Conservation (phyloP, 257 asterid species). For the Ilex asprella region DNA sequence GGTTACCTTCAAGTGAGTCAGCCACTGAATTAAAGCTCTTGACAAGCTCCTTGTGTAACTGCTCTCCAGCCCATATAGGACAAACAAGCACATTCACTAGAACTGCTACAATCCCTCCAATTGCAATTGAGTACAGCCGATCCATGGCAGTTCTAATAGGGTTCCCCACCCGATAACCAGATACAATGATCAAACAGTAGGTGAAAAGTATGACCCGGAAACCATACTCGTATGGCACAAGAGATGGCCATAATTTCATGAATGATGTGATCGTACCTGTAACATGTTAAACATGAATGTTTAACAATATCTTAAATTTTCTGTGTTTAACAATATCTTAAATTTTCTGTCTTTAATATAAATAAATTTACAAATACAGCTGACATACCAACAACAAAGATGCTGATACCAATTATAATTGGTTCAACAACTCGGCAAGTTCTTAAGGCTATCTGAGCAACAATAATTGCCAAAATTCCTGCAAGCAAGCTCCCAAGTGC, state of each 20-base stretch:
- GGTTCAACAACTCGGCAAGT: constrained; percentile 53
- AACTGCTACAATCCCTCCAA: constrained; percentile 62
- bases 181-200: constrained; percentile 60
- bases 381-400: constrained; percentile 50
- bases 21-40: constrained; percentile 49
- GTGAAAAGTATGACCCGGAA: constrained; percentile 64
- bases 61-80: constrained; percentile 83
- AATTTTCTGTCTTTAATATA: too few relatives aligned
- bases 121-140: constrained; percentile 63
- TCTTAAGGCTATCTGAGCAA: constrained; percentile 46
- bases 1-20: constrained; percentile 61
- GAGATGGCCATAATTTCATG: constrained; percentile 64
- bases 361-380: not conserved
- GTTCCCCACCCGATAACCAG: constrained; percentile 71
- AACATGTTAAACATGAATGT: not conserved
- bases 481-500: constrained; percentile 71
- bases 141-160: constrained; percentile 55
- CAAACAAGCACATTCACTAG: constrained; percentile 43
- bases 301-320: too few relatives aligned
- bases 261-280: constrained; percentile 58
- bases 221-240: constrained; percentile 60
- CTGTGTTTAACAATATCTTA: too few relatives aligned
- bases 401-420: constrained; percentile 56
- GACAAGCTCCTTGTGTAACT: constrained; percentile 56
- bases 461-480: constrained; percentile 39